Base-by-base conservation (phyloP, 163 green algal genomes). In the Trebouxiophyceae sp. region DNA sequence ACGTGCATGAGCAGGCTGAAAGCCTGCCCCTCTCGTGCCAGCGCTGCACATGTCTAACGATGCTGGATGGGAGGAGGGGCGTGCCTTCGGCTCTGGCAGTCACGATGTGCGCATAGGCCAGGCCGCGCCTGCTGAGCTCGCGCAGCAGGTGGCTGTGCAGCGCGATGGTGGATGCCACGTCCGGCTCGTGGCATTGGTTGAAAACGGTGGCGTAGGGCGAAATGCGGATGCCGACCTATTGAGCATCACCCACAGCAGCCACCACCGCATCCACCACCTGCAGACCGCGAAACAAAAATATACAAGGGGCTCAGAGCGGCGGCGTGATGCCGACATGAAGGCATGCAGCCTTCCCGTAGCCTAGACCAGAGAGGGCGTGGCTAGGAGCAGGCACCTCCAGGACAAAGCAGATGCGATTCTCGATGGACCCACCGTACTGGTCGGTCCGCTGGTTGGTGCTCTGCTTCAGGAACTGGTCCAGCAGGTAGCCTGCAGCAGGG, bases 391-490 rank as follows among this genome's bases (percentile, higher is more conserved):
- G n/a, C 5, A 93, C 73, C 75, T 93, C 84, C 47, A 91, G 64
- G 6, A 55, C 61, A 62, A 92, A 82, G 22, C 82, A 59, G 69
- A 59, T 77, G 44, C 88, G 71, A 68, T 96, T 96, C 64, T 93
- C 83, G n/a, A 92, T 79, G 62, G 60, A 71, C n/a, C 89, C 89
- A 23, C 89, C 89, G 33, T 76, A 76, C 34, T 76, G 50, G 59
- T 77, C 65, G 3, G 81, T 94, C 33, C 90, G 79, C 33, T 91
- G 54, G 78, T 96, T 96, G 63, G 75, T 72, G 33, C 39, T 76
- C 58, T 80, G 66, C 68, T 87, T 86, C 44, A 89, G 75, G 73
- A 96, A 93, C 77, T 93, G 63, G 46, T 89, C 80, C 4, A 91
- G 71, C 4, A 91, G 63, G 69, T 91, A 89, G 19, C 71, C 71